Base-by-base conservation (phyloP, 495 filamentous ascomycete species). In the Aeminium ludgeri region DNA sequence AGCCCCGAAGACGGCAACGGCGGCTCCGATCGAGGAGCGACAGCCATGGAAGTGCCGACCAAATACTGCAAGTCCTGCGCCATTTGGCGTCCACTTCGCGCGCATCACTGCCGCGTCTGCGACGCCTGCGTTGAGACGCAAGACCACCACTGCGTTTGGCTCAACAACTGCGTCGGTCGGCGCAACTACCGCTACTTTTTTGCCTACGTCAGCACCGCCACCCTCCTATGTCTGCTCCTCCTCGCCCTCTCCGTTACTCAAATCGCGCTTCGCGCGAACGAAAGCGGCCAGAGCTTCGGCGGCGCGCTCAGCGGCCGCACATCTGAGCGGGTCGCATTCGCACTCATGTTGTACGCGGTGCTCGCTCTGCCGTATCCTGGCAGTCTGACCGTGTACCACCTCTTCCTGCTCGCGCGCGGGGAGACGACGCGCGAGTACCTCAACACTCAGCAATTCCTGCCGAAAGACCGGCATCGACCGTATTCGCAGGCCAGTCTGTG, bases 111-210 rank as follows among this genome's bases (percentile, higher is more conserved):
- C 61, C 83, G 91, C 40, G 66, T 93, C 23, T 97, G 89, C 56
- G 86, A 97, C 60, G 92, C 87, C 55, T 97, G 89, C 56, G 73
- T 97, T 34, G 89, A 97, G 57, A 95, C 87, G 0, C 86, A 95
- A 49, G 89, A 97, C 54, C 89, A 97, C 53, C 89, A 97, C 64
- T 97, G 89, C 52, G 85, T 96, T 16, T 97, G 91, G 91, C 74
- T 97, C 37, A 97, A 97, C 62, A 97, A 96, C 58, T 97, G 89
- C 59, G 80, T 97, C 33, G 89, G 89, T 5, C 81, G 91, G 27
- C 82, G 89, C 40, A 97, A 97, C 59, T 97, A 97, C 59, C 85
- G 91, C 36, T 97, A 89, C 53, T 97, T 97, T 59, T 92, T 95
- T 53, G 70, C 78, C 15, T 97, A 95, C 60, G 71, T 96, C 47